These are phyloP conservation scores for Scopulariopsis brevicaulis DNA, from an alignment of 2,329 filamentous ascomycete species.

Conservation along the genomic window DNA sequence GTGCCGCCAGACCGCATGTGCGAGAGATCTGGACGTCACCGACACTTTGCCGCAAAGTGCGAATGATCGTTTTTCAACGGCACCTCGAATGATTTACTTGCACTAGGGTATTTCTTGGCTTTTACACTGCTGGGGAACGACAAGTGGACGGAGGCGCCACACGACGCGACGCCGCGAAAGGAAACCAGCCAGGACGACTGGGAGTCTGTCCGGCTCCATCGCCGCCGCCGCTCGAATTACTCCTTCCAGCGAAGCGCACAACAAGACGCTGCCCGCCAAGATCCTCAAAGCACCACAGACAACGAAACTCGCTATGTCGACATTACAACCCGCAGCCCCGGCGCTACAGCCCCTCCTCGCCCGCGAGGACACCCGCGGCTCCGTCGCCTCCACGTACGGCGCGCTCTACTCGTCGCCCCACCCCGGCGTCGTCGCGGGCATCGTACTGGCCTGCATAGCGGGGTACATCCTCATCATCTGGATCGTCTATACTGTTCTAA, in stretches of 20 bases:
- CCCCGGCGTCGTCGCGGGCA: slow-evolving; percentile 30
- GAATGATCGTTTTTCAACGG: background rate
- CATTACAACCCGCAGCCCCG: background rate
- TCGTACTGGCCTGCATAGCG: slow-evolving; percentile 31
- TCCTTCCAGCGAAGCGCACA: too few species aligned
- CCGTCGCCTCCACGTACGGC: slow-evolving; percentile 21
- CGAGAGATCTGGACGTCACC: background rate
- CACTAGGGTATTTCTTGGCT: background rate
- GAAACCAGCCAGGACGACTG: too few species aligned
- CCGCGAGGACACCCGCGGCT: slow-evolving; percentile 7
- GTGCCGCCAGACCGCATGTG: background rate
- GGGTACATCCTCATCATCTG: slow-evolving; percentile 42
- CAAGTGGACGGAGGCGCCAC: too few species aligned
- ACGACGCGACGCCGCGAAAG: too few species aligned
- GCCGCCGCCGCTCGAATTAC: too few species aligned
- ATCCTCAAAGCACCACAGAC: background rate
- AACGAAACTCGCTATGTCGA: background rate
- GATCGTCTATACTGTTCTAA: slow-evolving; percentile 36
- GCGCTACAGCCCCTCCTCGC: background rate
- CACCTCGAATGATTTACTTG: background rate
- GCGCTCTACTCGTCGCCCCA: slow-evolving; percentile 22
- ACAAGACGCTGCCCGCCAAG: too few species aligned
- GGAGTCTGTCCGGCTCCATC: too few species aligned
- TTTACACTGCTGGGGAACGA: background rate
- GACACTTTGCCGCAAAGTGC: background rate